These are phyloP conservation scores for Lachnellula subtilissima DNA, from an alignment of 2,329 filamentous ascomycete genomes.

Conservation along the genomic window DNA sequence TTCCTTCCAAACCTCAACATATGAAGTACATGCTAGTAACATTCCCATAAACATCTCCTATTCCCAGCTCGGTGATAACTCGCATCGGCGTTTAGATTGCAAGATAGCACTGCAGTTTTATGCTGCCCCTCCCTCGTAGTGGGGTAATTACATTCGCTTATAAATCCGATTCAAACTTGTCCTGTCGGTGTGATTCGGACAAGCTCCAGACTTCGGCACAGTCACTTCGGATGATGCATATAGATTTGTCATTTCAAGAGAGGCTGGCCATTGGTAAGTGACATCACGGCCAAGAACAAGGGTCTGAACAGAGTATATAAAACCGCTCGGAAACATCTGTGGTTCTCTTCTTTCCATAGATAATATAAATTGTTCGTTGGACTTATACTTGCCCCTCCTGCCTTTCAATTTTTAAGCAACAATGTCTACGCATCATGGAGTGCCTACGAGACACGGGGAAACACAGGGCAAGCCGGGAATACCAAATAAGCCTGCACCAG, in stretches of 20 bases:
- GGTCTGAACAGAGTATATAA: no score
- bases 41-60: no score
- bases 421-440: conserved; percentile 21
- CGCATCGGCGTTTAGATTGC: conserved; percentile 5
- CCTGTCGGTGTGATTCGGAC: no score
- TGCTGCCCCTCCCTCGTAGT: no score
- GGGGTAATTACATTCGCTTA: not conserved
- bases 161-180: not conserved
- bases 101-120: not conserved
- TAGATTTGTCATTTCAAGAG: not conserved
- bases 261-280: no score
- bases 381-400: not conserved
- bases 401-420: not conserved
- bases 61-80: not conserved
- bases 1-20: no score
- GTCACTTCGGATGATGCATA: no score
- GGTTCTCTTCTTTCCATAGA: not conserved
- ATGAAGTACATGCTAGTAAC: no score
- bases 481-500: conserved; percentile 23
- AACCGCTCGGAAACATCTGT: not conserved
- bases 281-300: no score
- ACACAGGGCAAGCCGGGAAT: conserved; percentile 12
- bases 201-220: no score
- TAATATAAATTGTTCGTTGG: not conserved
- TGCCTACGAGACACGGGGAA: conserved; percentile 15